Evolutionary conservation across 2,329 filamentous ascomycete species (phyloP).

Genomic region (Ramularia endophylla): DNA sequence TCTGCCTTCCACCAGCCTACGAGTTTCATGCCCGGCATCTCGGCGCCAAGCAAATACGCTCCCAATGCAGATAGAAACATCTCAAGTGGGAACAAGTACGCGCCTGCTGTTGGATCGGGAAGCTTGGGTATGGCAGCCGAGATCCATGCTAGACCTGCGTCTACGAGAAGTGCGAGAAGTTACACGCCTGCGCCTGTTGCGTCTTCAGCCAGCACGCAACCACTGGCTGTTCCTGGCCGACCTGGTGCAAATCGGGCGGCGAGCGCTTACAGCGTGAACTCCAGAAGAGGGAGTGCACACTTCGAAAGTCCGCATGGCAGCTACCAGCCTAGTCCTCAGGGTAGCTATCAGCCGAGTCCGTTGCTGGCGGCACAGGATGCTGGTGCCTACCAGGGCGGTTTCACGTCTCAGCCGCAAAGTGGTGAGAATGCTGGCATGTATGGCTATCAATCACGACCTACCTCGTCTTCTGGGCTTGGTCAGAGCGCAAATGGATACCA

Average conservation of each 20-base stretch:
- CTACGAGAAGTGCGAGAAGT: conserved; percentile 19
- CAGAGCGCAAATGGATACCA: background rate
- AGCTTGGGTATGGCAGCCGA: conserved; percentile 9
- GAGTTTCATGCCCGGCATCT: background rate
- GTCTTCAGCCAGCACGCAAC: conserved; percentile 4
- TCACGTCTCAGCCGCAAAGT: conserved; percentile 3
- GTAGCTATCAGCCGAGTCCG: conserved; percentile 1
- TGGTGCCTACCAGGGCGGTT: too few relatives aligned
- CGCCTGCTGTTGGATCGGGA: conserved; percentile 14
- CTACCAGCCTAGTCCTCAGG: conserved; percentile 25
- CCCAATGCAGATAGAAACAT: conserved; percentile 11
- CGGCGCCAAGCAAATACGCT: conserved; percentile 26
- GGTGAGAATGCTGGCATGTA: conserved; percentile 1
- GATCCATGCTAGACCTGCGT: conserved; percentile 6
- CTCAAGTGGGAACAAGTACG: conserved; percentile 14
- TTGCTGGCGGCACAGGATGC: background rate
- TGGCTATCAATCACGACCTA: background rate
- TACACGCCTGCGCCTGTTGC: conserved; percentile 22
- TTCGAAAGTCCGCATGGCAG: conserved; percentile 18
- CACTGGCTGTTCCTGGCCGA: conserved; percentile 22
- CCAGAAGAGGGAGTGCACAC: conserved; percentile 26
- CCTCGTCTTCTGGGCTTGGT: background rate
- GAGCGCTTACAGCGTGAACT: conserved; percentile 24
- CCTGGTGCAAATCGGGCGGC: conserved; percentile 22
- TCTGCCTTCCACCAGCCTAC: conserved; percentile 13